These are phyloP conservation scores for Silybum marianum DNA, from an alignment of 129 eudicot genomes.

Conservation along the genomic window DNA sequence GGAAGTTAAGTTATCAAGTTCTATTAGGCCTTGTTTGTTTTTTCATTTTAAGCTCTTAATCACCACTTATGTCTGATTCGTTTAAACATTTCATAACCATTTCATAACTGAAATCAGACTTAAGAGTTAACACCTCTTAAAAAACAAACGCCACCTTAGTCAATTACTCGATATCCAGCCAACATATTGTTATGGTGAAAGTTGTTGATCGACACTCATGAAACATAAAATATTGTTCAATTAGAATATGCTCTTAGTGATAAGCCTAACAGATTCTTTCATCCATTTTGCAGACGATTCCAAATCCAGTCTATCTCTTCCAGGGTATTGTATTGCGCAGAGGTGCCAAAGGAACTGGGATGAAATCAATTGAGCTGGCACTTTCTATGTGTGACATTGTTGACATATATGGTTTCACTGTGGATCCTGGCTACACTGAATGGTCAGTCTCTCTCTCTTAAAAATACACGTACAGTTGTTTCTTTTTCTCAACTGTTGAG, in stretches of 20 bases:
- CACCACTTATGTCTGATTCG: no score
- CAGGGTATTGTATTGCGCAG: conserved; percentile 96
- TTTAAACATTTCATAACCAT: no score
- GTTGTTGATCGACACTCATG: not conserved
- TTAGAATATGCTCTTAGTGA: not conserved
- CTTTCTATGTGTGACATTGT: conserved; percentile 98
- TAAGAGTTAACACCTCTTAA: no score
- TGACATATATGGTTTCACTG: conserved; percentile 96
- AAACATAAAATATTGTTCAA: not conserved
- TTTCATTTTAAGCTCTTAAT: no score
- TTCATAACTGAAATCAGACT: no score
- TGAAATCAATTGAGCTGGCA: conserved; percentile 96
- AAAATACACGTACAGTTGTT: not conserved
- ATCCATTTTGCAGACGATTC: conserved; percentile 61
- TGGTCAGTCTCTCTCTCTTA: conserved; percentile 51
- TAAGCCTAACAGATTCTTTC: conserved; percentile 27
- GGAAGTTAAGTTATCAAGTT: no score
- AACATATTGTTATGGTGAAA: not conserved
- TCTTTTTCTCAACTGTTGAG: not conserved
- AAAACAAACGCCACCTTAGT: no score
- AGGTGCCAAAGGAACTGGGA: conserved; percentile 99
- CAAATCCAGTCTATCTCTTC: conserved; percentile 95
- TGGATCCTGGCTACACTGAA: conserved; percentile 97
- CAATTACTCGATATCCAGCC: not conserved
- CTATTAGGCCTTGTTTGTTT: no score